Conservation (phyloP, 2,329 filamentous ascomycete species). For the Ascochyta fabae region DNA sequence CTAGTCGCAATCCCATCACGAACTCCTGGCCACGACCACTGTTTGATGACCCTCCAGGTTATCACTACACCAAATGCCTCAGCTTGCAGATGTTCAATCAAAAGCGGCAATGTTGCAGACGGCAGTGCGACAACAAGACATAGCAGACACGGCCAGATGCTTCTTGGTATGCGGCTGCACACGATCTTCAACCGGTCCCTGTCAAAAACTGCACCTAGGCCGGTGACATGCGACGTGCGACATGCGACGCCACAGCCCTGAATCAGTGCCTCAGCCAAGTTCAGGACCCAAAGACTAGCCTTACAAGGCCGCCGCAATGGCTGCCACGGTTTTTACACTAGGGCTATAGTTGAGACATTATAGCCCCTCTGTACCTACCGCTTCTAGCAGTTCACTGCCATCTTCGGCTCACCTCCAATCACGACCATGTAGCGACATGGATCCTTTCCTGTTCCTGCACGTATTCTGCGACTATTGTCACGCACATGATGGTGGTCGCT, state of each 20-base stretch:
- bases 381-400: constrained; percentile 11
- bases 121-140: background rate
- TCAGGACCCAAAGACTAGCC: constrained; percentile 18
- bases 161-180: background rate
- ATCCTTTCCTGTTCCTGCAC: constrained; percentile 17
- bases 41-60: constrained; percentile 13
- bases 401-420: constrained; percentile 18
- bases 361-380: constrained; percentile 23
- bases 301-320: constrained; percentile 16
- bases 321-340: constrained; percentile 16
- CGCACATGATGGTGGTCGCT: constrained; percentile 28
- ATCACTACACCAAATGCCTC: constrained; percentile 7
- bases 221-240: constrained; percentile 28
- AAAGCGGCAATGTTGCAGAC: background rate
- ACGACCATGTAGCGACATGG: constrained; percentile 15
- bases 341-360: constrained; percentile 28
- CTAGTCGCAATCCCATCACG: constrained; percentile 10
- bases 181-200: constrained; percentile 13
- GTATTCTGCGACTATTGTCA: constrained; percentile 31
- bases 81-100: background rate
- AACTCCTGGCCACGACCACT: constrained; percentile 17
- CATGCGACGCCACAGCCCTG: constrained; percentile 22
- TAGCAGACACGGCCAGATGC: background rate
- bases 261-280: constrained; percentile 17
- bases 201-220: constrained; percentile 22